These are phyloP conservation scores for Globisporangium yorkense DNA, from an alignment of 352 stramenopile species.

Conservation along the genomic window DNA sequence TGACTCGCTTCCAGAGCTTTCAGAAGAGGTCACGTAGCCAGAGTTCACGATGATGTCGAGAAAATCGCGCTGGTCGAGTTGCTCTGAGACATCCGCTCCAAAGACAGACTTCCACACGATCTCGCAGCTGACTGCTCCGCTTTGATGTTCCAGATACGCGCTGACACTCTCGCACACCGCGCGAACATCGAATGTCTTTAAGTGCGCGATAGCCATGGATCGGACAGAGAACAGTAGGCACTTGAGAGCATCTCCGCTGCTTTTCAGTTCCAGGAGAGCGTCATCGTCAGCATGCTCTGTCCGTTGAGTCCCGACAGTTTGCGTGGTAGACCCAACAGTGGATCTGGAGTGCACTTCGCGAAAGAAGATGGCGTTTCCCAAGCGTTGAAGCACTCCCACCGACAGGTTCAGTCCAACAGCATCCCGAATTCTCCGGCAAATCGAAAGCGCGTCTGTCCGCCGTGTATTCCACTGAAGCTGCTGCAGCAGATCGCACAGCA, in stretches of 20 bases:
- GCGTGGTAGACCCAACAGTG: background rate
- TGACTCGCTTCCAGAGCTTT: background rate
- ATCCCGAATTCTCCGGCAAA: conserved; percentile 25
- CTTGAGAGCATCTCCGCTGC: conserved; percentile 27
- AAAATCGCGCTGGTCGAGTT: conserved; percentile 41
- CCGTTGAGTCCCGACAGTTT: background rate
- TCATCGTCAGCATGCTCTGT: conserved; percentile 5
- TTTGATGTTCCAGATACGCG: conserved; percentile 27
- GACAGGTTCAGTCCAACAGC: conserved; percentile 20
- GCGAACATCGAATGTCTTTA: conserved; percentile 28
- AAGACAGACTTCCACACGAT: conserved; percentile 51
- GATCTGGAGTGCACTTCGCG: conserved; percentile 21
- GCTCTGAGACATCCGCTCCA: conserved; percentile 18
- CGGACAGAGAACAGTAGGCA: conserved; percentile 15
- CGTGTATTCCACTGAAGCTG: conserved; percentile 43
- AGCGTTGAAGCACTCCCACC: conserved; percentile 25
- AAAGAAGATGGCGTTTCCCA: conserved; percentile 39
- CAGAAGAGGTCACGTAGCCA: conserved; percentile 20
- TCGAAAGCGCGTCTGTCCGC: conserved; percentile 14
- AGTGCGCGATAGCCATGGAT: conserved; percentile 16
- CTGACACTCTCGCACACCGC: conserved; percentile 25
- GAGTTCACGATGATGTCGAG: conserved; percentile 27
- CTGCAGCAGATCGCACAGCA: conserved; percentile 32
- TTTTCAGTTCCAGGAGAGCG: conserved; percentile 28
- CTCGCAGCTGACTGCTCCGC: conserved; percentile 20